phyloP scores from a whole-genome alignment of 208 protist species.

The Porcisia deanei region DNA sequence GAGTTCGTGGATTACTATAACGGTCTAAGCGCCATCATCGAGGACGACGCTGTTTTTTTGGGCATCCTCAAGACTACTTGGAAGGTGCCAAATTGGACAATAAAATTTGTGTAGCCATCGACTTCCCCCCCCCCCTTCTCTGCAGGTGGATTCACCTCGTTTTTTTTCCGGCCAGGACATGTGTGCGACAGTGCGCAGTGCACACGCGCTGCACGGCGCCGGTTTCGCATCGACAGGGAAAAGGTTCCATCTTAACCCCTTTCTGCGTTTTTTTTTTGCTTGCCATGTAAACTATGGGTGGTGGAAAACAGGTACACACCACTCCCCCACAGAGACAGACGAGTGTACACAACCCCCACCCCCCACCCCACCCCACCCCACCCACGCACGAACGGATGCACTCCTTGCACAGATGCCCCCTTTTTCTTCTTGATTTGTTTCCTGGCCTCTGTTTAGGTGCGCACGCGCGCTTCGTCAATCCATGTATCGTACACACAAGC shows the following conservation, averaged over 20 bases:
- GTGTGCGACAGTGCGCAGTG: background rate
- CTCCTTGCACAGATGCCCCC: background rate
- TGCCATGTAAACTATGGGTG: background rate
- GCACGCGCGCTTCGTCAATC: background rate
- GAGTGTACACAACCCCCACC: background rate
- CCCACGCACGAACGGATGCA: background rate
- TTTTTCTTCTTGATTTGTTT: background rate
- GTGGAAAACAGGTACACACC: background rate
- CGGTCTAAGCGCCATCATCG: slow-evolving; percentile 87
- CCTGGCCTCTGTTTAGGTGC: background rate
- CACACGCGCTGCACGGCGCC: no score
- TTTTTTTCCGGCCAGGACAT: background rate
- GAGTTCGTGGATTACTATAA: slow-evolving; percentile 95
- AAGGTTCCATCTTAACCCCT: background rate
- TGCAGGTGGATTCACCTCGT: background rate
- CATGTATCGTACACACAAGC: slow-evolving; percentile 2
- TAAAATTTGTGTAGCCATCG: slow-evolving; percentile 24
- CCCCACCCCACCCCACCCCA: background rate
- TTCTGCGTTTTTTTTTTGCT: background rate
- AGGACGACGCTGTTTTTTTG: slow-evolving; percentile 82
- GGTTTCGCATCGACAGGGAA: background rate
- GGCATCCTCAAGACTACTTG: slow-evolving; percentile 82
- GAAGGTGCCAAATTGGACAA: slow-evolving; percentile 72
- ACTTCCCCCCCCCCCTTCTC: background rate
- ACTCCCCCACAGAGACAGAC: background rate